A percentile compares a stretch with the other conserved stretches of the same genome.
Evolutionary conservation across 2,329 filamentous ascomycete genomes (phyloP).

Genomic region (Amauroascus niger): DNA sequence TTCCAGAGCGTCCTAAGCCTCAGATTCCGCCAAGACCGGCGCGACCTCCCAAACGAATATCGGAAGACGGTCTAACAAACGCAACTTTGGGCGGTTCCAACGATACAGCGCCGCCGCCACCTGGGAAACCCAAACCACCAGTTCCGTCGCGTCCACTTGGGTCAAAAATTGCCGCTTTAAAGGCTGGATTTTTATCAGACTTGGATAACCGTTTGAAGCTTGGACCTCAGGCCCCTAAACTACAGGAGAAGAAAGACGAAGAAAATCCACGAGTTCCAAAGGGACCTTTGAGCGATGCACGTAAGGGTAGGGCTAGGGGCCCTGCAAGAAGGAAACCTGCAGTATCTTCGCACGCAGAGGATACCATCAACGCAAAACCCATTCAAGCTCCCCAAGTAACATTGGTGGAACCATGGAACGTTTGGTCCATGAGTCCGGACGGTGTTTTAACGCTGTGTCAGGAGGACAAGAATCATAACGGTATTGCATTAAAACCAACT

Average conservation of each 20-base stretch:
- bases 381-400: conserved; percentile 29
- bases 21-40: conserved; percentile 54
- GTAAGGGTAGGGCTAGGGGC: conserved; percentile 81
- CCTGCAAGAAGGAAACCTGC: conserved; percentile 66
- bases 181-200: conserved; percentile 86
- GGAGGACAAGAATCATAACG: conserved; percentile 13
- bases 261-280: conserved; percentile 56
- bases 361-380: conserved; percentile 17
- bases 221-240: conserved; percentile 69
- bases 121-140: conserved; percentile 66
- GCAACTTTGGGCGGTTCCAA: conserved; percentile 32
- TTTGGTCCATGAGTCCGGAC: conserved; percentile 32
- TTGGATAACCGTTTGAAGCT: conserved; percentile 80
- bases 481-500: not conserved
- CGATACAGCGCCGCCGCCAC: conserved; percentile 28
- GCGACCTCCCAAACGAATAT: conserved; percentile 38
- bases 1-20: conserved; percentile 55
- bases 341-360: conserved; percentile 33
- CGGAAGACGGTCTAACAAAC: conserved; percentile 30
- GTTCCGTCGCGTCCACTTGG: conserved; percentile 69
- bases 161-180: conserved; percentile 80
- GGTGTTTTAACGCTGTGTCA: conserved; percentile 26
- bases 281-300: conserved; percentile 72
- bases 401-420: conserved; percentile 33
- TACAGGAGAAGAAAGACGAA: conserved; percentile 56